Conservation (phyloP, 2,329 filamentous ascomycete species). For the Neonectria ditissima region DNA sequence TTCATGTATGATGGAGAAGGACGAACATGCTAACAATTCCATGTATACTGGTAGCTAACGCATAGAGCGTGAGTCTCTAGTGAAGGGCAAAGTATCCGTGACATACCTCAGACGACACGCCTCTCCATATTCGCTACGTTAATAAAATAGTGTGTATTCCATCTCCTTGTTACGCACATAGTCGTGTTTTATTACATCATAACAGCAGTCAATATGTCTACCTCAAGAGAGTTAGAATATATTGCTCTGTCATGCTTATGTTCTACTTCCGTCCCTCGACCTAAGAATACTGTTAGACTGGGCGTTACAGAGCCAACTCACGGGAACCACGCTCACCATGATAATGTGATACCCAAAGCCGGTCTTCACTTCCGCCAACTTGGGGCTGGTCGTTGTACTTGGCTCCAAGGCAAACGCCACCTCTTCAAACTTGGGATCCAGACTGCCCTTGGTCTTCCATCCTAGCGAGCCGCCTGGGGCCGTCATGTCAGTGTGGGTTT, state of each 20-base stretch:
- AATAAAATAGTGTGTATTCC: no score
- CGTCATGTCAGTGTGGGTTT: conserved; percentile 13
- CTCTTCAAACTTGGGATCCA: conserved; percentile 78
- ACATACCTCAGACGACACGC: no score
- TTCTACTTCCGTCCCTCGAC: conserved; percentile 57
- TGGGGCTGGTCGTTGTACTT: conserved; percentile 73
- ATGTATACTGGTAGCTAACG: neutral
- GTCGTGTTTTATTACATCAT: no score
- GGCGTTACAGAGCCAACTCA: neutral
- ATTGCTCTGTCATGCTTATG: neutral
- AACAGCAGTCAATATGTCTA: neutral
- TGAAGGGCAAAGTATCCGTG: no score
- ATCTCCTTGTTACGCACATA: no score
- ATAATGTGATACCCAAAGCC: conserved; percentile 83
- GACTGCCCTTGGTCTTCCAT: conserved; percentile 76
- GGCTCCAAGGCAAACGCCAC: conserved; percentile 76
- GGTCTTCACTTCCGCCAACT: conserved; percentile 78
- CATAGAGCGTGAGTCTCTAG: neutral
- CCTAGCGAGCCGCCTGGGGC: conserved; percentile 74
- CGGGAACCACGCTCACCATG: conserved; percentile 68
- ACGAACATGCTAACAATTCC: neutral
- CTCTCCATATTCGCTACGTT: no score
- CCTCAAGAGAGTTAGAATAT: neutral
- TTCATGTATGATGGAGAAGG: neutral
- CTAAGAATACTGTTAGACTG: conserved; percentile 39